These are phyloP conservation scores for Xenosphaeropsis pyriputrescens DNA, from an alignment of 2,329 filamentous ascomycete species.

Conservation along the genomic window DNA sequence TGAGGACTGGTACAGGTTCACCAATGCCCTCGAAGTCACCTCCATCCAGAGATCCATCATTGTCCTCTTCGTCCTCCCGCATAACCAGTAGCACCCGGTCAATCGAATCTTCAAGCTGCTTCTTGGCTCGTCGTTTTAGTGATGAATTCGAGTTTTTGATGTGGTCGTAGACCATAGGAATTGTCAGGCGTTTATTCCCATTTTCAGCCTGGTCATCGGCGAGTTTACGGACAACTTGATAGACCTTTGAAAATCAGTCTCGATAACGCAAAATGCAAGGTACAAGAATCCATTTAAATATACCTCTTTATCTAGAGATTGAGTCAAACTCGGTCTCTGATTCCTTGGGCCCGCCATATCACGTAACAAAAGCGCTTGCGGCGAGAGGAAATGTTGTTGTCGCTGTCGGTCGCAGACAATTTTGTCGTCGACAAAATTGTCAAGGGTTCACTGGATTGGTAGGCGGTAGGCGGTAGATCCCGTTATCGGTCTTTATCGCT, in stretches of 20 bases:
- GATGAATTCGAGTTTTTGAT: slow-evolving; percentile 82
- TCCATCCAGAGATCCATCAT: slow-evolving; percentile 30
- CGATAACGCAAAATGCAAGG: slow-evolving; percentile 2
- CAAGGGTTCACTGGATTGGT: too few relatives aligned
- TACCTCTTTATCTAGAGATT: slow-evolving; percentile 49
- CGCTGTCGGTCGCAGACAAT: not conserved
- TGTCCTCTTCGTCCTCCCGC: slow-evolving; percentile 36
- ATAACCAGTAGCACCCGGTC: slow-evolving; percentile 66
- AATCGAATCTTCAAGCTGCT: slow-evolving; percentile 69
- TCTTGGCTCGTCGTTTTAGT: slow-evolving; percentile 69
- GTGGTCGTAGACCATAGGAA: slow-evolving; percentile 55
- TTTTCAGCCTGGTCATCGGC: slow-evolving; percentile 47
- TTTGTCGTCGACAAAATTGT: not conserved
- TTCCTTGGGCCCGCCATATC: slow-evolving; percentile 17
- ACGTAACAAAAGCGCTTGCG: slow-evolving; percentile 6
- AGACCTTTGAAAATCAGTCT: slow-evolving; percentile 33
- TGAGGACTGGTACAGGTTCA: slow-evolving; percentile 14
- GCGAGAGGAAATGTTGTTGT: slow-evolving; percentile 4
- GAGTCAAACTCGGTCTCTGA: slow-evolving; percentile 30
- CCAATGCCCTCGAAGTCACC: slow-evolving; percentile 33
- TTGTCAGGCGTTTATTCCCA: slow-evolving; percentile 32
- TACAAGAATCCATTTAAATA: slow-evolving; percentile 2
- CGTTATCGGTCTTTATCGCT: slow-evolving; percentile 3
- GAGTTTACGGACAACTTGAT: slow-evolving; percentile 65
- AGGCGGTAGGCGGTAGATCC: not conserved